A percentile compares a stretch with the other conserved stretches of the same genome.
Conservation (phyloP, 208 protist genomes). For the Porcisia hertigi region DNA sequence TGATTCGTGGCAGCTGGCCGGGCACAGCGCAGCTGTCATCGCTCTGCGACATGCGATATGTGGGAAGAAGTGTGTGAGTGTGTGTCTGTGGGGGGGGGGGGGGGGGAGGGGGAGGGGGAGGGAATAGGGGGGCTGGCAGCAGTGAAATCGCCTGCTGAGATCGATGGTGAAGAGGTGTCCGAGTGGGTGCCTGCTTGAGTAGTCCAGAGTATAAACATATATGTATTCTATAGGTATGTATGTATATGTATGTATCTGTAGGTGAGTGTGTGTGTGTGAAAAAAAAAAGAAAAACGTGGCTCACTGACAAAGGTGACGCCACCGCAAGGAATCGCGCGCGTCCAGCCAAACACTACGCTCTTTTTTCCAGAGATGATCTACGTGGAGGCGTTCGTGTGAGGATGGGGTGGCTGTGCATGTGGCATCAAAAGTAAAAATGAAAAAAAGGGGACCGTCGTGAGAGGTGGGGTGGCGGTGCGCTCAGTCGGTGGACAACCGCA, state of each 20-base stretch:
- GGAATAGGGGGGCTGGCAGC: not conserved
- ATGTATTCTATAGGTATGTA: too few relatives aligned
- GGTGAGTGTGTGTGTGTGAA: too few relatives aligned
- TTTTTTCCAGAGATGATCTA: too few relatives aligned
- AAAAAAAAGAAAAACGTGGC: not conserved
- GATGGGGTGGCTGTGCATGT: not conserved
- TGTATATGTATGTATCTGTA: not conserved
- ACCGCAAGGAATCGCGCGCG: not conserved
- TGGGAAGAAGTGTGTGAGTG: too few relatives aligned
- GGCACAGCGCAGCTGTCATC: not conserved
- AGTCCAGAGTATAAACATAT: not conserved
- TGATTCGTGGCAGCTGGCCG: not conserved
- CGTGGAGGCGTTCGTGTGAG: not conserved
- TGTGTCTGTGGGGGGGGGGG: not conserved
- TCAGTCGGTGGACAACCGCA: too few relatives aligned
- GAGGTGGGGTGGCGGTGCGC: too few relatives aligned
- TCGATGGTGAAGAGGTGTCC: not conserved
- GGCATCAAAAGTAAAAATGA: too few relatives aligned
- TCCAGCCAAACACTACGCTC: too few relatives aligned
- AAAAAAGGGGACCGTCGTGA: too few relatives aligned
- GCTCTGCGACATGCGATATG: slow-evolving; percentile 1
- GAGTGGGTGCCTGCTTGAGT: not conserved
- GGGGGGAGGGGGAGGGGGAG: not conserved
- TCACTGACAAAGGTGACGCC: not conserved
- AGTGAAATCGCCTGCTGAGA: not conserved